Base-by-base conservation (phyloP, 805 yeast genomes). In the Teunomyces panamensis region DNA sequence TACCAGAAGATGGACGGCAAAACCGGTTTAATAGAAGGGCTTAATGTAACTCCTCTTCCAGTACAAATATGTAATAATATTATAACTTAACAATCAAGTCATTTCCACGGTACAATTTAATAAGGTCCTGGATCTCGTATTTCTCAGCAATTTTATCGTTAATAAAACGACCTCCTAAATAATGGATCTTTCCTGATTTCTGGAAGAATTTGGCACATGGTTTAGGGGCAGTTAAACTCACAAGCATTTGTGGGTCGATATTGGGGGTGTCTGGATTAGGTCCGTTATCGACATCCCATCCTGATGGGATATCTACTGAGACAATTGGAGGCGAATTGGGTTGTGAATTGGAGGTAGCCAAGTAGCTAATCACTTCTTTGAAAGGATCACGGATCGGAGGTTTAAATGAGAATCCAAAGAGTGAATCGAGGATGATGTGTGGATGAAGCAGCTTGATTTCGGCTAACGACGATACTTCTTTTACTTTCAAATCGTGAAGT, bases 241-340 rank as follows among this genome's bases (percentile, higher is more conserved):
- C 83, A 42, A 94, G 71, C 54, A 83, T 81, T 5, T 76, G 65
- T 0, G 97, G 96, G 24, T 71, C 71, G 47, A 87, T 77, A 24
- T 62, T 64, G 14, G 65, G 65, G 1, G 64, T 67, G 1, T 50
- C 58, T 0, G 71, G 65, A 37, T 13, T 26, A 0, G 94, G 96
- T 0, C 99, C 99, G 6, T 76, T 59, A 59, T 94, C 96, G 9
- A 94, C 98, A 60, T 91, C 92, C 99, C 99, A 94, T 0, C 97
- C 96, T 2, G 96, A 87, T 0, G 99, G 99, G 42, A 92, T 81
- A 64, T 94, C 99, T 2, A 94, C 87, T 0, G 95, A 80, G 0
- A 88, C 78, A 1, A 90, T 79, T 1, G 91, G 92, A 2, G 81
- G 56, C 58, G 74, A n/a, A 56, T 57, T 46, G 78, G 69, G 7